Base-by-base conservation (phyloP, 2,329 filamentous ascomycete species). In the Ophiostoma novo-ulmi region DNA sequence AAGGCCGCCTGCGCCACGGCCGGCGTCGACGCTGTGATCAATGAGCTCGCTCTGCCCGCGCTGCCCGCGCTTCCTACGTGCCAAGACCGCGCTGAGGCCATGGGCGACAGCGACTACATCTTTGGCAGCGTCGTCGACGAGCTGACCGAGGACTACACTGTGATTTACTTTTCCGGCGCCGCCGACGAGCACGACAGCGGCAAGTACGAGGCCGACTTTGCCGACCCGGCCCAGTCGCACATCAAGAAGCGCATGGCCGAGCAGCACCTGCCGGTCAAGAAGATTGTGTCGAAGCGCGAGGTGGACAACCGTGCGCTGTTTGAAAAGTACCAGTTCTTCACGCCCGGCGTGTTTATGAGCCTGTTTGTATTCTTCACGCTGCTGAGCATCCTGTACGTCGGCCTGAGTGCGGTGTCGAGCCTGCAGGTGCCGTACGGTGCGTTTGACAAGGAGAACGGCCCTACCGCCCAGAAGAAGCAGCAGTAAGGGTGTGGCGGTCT, bases 371-470 rank as follows among this genome's bases (percentile, higher is more conserved):
- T 87, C 3, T 79, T 95, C 22, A 79, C 97, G 55, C 84, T 97
- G 67, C 80, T 97, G 72, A 82, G 87, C 38, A 94, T 98, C 75
- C 82, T 97, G 6, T 89, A 90, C 74, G 89, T 94, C 71, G 95
- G 91, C 17, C 81, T 98, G 70, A 87, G 81, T 72, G 93, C 91
- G 17, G 84, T 98, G 14, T 83, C 87, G 7, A 94, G 92, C 75
- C 84, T 99, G 22, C 85, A 97, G 79, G 92, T 98, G 39, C 91
- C 92, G 0, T 98, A 98, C 79, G 93, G 91, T 73, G 93, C 95
- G 1, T 99, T 98, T 78, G 94, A 96, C 78, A 97, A 97, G 84
- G 94, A 97, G 76, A 97, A 93, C 84, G 92, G 93, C 0, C 92
- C 93, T n/a, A 84, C 88, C 52, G 91, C 91, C 41, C 92, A 96